Percentiles rank a stretch among this genome's conserved stretches.
Evolutionary conservation across 768 basidiomycete genomes (phyloP).

Genomic region (Lyophyllum shimeji): DNA sequence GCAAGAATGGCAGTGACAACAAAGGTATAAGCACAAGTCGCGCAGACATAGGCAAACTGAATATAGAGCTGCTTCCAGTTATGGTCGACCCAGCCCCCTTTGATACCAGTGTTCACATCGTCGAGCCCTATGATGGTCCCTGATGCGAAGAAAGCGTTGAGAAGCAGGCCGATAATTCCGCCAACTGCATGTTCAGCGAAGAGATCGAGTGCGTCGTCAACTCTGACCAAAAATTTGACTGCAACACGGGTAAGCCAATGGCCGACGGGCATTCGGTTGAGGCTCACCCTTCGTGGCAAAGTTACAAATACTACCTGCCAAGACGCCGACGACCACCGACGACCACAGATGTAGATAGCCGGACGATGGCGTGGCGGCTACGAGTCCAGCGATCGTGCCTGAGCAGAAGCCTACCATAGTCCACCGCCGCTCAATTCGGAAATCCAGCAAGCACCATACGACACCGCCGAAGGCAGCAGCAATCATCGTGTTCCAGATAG

Average conservation of each 20-base stretch:
- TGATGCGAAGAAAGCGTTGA: constrained; percentile 77
- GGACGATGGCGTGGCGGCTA: constrained; percentile 86
- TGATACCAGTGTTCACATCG: constrained; percentile 51
- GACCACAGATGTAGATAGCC: constrained; percentile 81
- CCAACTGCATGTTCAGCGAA: constrained; percentile 91
- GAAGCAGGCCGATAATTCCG: constrained; percentile 71
- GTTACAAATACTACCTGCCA: constrained; percentile 75
- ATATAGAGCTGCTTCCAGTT: constrained; percentile 81
- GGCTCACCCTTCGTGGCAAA: constrained; percentile 78
- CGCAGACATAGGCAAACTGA: constrained; percentile 66
- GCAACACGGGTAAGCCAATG: constrained; percentile 1
- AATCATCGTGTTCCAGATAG: constrained; percentile 88
- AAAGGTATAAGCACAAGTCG: constrained; percentile 58
- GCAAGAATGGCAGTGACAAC: constrained; percentile 61
- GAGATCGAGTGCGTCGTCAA: constrained; percentile 91
- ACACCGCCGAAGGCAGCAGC: constrained; percentile 80
- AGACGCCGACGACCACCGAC: constrained; percentile 70
- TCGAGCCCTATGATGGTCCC: constrained; percentile 64
- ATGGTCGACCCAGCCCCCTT: constrained; percentile 73
- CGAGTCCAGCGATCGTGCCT: constrained; percentile 88
- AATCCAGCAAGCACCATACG: constrained; percentile 83
- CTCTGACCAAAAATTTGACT: constrained; percentile 69
- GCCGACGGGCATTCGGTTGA: neutral
- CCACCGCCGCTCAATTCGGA: constrained; percentile 75
- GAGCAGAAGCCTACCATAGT: constrained; percentile 92